A percentile compares a stretch with the other conserved stretches of the same genome.
phyloP scores from a whole-genome alignment of 1,284 basidiomycete genomes.

The Tylopilus sp. region DNA sequence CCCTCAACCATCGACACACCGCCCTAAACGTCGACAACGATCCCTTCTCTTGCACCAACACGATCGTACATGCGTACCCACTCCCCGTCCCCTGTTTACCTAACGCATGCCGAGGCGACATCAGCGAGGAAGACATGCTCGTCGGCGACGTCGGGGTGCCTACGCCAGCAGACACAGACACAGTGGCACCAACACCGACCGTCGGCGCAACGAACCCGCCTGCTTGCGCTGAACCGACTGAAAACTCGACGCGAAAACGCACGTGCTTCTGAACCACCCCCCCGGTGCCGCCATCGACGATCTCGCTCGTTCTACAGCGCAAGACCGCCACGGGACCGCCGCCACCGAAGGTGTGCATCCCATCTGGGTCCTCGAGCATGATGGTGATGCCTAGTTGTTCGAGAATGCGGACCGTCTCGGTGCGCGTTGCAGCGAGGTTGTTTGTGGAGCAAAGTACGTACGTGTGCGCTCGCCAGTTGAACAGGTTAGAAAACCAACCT shows the following conservation, averaged over 20 bases:
- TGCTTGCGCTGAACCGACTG: conserved; percentile 40
- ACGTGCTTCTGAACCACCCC: conserved; percentile 52
- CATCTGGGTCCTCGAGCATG: conserved; percentile 47
- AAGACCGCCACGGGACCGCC: conserved; percentile 37
- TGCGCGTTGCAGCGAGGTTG: conserved; percentile 58
- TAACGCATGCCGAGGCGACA: conserved; percentile 32
- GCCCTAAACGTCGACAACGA: conserved; percentile 77
- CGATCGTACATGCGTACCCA: conserved; percentile 44
- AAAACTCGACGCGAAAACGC: conserved; percentile 61
- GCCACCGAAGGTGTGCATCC: conserved; percentile 16
- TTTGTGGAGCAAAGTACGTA: conserved; percentile 70
- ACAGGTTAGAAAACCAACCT: conserved; percentile 78
- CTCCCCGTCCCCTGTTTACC: conserved; percentile 15
- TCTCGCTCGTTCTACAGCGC: conserved; percentile 66
- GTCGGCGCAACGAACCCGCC: conserved; percentile 16
- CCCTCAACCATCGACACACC: conserved; percentile 67
- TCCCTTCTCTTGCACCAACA: conserved; percentile 85
- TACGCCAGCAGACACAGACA: conserved; percentile 1
- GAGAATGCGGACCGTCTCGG: conserved; percentile 63
- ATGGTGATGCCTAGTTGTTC: conserved; percentile 63
- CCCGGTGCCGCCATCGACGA: conserved; percentile 39
- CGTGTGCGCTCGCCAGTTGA: conserved; percentile 67
- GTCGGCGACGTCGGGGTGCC: conserved; percentile 10
- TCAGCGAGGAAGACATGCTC: conserved; percentile 15
- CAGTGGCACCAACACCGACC: conserved; percentile 3